Conservation (phyloP, 495 filamentous ascomycete species). For the Penicillium arizonense region DNA sequence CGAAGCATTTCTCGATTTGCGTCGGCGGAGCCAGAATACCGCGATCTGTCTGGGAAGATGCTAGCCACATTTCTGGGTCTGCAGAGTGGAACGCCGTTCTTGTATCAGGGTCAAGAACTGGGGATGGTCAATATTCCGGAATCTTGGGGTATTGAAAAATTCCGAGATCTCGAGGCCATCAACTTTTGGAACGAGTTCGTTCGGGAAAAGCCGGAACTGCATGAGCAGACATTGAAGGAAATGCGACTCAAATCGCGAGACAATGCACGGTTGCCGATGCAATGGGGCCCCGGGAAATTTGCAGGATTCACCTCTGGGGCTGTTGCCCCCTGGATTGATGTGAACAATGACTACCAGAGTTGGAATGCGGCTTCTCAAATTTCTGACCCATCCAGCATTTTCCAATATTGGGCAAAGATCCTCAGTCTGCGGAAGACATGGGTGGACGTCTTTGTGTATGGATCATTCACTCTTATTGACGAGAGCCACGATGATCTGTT, state of each 20-base stretch:
- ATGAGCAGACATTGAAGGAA: conserved; percentile 26
- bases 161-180: conserved; percentile 14
- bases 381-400: conserved; percentile 10
- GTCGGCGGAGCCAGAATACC: conserved; percentile 25
- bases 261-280: conserved; percentile 46
- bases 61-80: conserved; percentile 52
- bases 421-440: conserved; percentile 7
- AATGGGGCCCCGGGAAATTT: conserved; percentile 40
- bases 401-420: conserved; percentile 10
- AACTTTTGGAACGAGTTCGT: no score
- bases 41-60: conserved; percentile 51
- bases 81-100: conserved; percentile 59
- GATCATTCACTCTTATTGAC: not conserved
- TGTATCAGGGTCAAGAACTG: conserved; percentile 72
- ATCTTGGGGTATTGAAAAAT: conserved; percentile 56
- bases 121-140: conserved; percentile 60
- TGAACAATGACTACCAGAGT: conserved; percentile 43
- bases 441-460: conserved; percentile 11
- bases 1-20: conserved; percentile 52
- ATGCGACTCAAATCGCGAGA: conserved; percentile 47
- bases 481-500: no score
- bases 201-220: no score
- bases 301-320: conserved; percentile 39
- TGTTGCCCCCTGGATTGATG: conserved; percentile 50
- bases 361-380: conserved; percentile 12